Evolutionary conservation across 2,329 filamentous ascomycete species (phyloP).

Genomic region (Aspergillus floridensis): DNA sequence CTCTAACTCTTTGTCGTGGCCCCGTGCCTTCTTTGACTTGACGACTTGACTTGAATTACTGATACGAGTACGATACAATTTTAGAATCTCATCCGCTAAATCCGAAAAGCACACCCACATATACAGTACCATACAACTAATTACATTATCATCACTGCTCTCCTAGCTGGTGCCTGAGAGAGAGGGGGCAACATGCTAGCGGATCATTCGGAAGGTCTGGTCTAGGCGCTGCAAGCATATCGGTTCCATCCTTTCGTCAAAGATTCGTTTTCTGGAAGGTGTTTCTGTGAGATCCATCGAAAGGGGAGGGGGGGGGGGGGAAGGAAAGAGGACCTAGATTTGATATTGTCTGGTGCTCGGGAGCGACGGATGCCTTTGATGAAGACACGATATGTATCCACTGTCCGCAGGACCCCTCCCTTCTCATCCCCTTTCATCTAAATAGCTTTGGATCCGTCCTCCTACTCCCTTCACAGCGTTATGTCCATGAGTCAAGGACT

Average conservation of each 20-base stretch:
- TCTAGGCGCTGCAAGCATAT: neutral
- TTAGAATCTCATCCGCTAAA: neutral
- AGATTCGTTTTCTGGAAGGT: slow-evolving; percentile 8
- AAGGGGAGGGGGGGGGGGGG: neutral
- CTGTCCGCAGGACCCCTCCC: neutral
- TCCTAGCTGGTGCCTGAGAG: neutral
- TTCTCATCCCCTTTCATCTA: neutral
- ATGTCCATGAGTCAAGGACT: neutral
- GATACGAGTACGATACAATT: neutral
- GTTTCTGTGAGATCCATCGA: neutral
- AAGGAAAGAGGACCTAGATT: neutral
- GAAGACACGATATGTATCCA: no score
- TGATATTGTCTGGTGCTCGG: neutral
- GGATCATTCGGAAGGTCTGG: neutral
- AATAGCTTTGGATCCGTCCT: neutral
- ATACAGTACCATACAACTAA: neutral
- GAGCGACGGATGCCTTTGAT: slow-evolving; percentile 2
- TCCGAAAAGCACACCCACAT: neutral
- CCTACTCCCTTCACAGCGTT: neutral
- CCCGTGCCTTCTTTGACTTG: neutral
- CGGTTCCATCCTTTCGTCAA: neutral
- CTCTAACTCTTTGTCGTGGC: neutral
- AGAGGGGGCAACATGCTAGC: neutral
- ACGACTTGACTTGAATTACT: neutral
- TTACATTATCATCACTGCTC: neutral